Evolutionary conservation across 495 filamentous ascomycete genomes (phyloP).

Genomic region (Aspergillus conjunctus): DNA sequence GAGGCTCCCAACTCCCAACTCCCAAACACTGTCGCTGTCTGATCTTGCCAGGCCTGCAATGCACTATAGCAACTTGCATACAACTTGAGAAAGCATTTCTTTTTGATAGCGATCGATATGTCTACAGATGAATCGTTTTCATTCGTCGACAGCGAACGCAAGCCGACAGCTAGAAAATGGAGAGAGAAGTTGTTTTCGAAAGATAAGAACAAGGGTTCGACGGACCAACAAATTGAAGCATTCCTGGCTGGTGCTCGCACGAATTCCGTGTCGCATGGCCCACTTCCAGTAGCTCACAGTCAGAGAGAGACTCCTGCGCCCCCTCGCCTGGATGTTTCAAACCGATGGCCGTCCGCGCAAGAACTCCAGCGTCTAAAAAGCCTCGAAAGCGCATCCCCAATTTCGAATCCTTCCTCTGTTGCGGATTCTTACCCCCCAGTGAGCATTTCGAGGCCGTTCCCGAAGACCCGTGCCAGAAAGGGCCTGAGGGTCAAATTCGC

Average conservation of each 20-base stretch:
- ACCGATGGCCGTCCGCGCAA: conserved; percentile 31
- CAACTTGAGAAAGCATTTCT: conserved; percentile 14
- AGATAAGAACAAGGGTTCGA: conserved; percentile 39
- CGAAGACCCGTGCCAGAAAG: conserved; percentile 52
- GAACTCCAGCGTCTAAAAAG: conserved; percentile 15
- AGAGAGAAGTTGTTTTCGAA: conserved; percentile 52
- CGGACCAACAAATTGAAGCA: conserved; percentile 49
- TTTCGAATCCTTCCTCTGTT: conserved; percentile 26
- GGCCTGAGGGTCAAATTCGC: conserved; percentile 72
- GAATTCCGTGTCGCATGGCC: conserved; percentile 23
- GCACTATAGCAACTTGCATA: conserved; percentile 20
- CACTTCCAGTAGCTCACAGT: conserved; percentile 20
- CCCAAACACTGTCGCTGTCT: conserved; percentile 2
- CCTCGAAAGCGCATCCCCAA: conserved; percentile 20
- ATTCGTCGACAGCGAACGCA: conserved; percentile 40
- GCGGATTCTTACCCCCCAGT: conserved; percentile 18
- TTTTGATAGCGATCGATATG: conserved; percentile 33
- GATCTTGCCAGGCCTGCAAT: conserved; percentile 23
- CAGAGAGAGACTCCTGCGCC: conserved; percentile 23
- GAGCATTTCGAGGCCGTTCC: conserved; percentile 23
- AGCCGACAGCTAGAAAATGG: conserved; percentile 46
- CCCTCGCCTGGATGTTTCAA: conserved; percentile 26
- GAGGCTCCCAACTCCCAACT: not conserved
- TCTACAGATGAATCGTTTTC: conserved; percentile 45
- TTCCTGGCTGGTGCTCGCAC: conserved; percentile 44